Evolutionary conservation across 805 yeast species (phyloP).

Genomic region (Barnettozyma wickerhamii): DNA sequence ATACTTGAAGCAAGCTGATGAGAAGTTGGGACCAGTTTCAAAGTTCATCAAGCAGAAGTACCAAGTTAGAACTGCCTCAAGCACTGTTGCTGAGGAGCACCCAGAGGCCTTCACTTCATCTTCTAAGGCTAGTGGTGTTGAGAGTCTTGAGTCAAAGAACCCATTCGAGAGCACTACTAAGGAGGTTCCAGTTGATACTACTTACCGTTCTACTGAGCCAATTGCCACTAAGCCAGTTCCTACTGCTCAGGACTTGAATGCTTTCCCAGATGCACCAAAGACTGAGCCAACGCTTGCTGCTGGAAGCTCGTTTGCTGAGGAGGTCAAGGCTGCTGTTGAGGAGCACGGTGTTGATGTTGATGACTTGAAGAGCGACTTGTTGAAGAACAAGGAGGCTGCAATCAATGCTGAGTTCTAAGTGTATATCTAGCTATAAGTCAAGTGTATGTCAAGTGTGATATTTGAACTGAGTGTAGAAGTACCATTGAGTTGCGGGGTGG

Average conservation of each 20-base stretch:
- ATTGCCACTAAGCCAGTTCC: slow-evolving; percentile 8
- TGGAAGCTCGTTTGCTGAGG: slow-evolving; percentile 14
- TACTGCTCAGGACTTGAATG: slow-evolving; percentile 1
- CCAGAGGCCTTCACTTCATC: slow-evolving; percentile 27
- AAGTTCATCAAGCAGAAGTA: slow-evolving; percentile 50
- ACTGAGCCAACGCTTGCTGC: slow-evolving; percentile 14
- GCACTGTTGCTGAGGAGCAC: slow-evolving; percentile 44
- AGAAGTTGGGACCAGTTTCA: slow-evolving; percentile 65
- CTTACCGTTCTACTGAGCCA: slow-evolving; percentile 18
- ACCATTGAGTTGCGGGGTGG: no score
- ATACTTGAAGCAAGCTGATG: slow-evolving; percentile 49
- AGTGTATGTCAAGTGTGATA: no score
- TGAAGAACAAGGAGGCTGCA: slow-evolving; percentile 27
- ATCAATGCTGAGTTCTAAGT: slow-evolving; percentile 7
- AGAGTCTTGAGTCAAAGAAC: slow-evolving; percentile 30
- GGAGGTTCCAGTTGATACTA: slow-evolving; percentile 15
- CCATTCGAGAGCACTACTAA: slow-evolving; percentile 20
- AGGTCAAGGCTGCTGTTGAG: slow-evolving; percentile 14
- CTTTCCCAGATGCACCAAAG: slow-evolving; percentile 33
- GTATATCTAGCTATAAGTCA: no score
- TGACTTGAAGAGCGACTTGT: slow-evolving; percentile 30
- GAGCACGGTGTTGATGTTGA: slow-evolving; percentile 22
- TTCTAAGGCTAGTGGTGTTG: slow-evolving; percentile 33
- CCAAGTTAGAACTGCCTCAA: slow-evolving; percentile 61
- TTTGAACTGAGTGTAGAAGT: no score